A percentile compares a stretch with the other conserved stretches of the same genome.
These are phyloP conservation scores for Solanum habrochaites DNA, from an alignment of 257 asterid species.

Conservation along the genomic window DNA sequence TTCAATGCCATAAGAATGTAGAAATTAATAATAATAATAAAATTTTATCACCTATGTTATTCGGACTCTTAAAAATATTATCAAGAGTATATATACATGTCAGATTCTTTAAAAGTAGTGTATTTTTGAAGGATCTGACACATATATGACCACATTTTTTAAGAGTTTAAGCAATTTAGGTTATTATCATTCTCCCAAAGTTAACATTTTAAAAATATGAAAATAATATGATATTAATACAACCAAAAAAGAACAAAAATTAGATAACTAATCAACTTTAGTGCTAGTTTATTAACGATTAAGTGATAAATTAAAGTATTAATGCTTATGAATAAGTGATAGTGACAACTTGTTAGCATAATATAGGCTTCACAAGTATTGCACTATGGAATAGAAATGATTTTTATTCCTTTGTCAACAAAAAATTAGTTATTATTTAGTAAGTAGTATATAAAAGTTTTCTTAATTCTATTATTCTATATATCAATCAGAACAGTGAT, in stretches of 20 bases:
- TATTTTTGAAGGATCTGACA: no score
- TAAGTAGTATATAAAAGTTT: no score
- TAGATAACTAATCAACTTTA: background rate
- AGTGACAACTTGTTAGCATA: background rate
- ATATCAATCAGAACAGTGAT: no score
- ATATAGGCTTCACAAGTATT: background rate
- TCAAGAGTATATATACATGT: background rate
- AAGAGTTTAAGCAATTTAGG: background rate
- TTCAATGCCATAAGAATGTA: background rate
- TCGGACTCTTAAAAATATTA: background rate
- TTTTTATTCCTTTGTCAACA: no score
- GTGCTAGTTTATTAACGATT: background rate
- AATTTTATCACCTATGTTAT: background rate
- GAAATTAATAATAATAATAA: background rate
- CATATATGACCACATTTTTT: accelerated
- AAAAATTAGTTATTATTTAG: no score
- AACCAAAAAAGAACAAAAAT: background rate
- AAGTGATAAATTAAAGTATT: background rate
- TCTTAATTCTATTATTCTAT: no score
- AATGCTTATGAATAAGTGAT: background rate
- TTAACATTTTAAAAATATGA: background rate
- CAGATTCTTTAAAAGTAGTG: background rate
- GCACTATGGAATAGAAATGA: background rate
- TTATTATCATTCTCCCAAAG: background rate
- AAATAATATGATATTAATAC: background rate